Evolutionary conservation across 768 basidiomycete genomes (phyloP), one percentile per base, ranked within the genome.

Genomic region (Phlebiopsis gigantea): DNA sequence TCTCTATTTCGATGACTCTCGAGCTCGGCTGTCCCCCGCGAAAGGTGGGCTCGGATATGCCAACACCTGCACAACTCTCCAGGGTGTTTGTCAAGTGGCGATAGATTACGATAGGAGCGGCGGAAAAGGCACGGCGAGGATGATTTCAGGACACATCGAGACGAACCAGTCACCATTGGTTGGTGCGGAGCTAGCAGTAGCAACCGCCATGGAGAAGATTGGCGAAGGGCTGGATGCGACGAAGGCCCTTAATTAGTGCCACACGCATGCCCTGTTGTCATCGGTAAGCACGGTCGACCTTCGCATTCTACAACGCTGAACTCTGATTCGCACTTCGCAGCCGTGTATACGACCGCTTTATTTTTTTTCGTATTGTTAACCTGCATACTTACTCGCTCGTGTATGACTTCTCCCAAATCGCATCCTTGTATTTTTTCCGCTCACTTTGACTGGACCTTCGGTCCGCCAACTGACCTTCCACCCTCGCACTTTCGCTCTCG

Each of bases 1-100:
- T 61, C 63, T 76, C 30, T 58, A 72, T 31, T 72, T 74, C 61
- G 72, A 76, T 61, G 73, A 75, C 62, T 71, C 74, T 44, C 67
- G 71, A 22, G 75, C 75, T 10, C 67, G 72, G 8, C 52, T 62
- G 42, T 34, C 69, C 14, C 71, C 73, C 1, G 64, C 61, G 46
- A 57, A 66, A 34, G 75, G 75, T 28, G 75, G 75, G 44, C 65
- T 76, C 4, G 75, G 74, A 12, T 76, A 75, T 57, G 53, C 60
- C 25, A 60, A 57, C 29, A 49, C 39, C 10, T 66, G 53, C 34
- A 71, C 68, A 45, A 70, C 69, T 30, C 26, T 71, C 34, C 62
- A 68, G 59, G 75, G 70, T 4, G 49, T 72, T 31, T 75, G 71
- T 65, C 68, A 73, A 62, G 61, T 70, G 24, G 68, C 70, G 12